phyloP scores from a whole-genome alignment of 2,329 filamentous ascomycete species.

The Harringtonia lauricola region DNA sequence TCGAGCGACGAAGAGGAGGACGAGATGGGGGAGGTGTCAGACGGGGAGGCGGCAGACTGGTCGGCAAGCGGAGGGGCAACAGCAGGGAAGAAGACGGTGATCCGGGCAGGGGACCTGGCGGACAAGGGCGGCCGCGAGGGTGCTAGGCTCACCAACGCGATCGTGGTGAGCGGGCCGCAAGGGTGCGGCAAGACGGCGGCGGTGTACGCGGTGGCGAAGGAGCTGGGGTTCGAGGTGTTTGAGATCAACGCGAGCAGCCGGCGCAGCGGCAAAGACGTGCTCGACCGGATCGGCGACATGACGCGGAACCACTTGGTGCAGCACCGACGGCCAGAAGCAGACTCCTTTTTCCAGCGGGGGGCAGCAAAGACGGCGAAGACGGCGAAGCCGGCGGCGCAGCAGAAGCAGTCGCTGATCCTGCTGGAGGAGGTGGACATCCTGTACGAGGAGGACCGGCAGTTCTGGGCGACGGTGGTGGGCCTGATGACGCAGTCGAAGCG shows the following conservation, averaged over 20 bases:
- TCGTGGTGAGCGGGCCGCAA: slow-evolving; percentile 81
- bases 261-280: slow-evolving; percentile 76
- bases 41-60: slow-evolving; percentile 29
- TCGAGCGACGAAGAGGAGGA: slow-evolving; percentile 65
- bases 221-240: slow-evolving; percentile 87
- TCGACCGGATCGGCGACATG: slow-evolving; percentile 94
- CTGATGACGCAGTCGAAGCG: slow-evolving; percentile 78
- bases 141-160: slow-evolving; percentile 54
- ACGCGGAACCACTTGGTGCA: slow-evolving; percentile 84
- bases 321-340: slow-evolving; percentile 13
- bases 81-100: slow-evolving; percentile 44
- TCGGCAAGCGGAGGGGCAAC: slow-evolving; percentile 24
- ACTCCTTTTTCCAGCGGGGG: slow-evolving; percentile 70
- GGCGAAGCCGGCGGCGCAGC: slow-evolving; percentile 29
- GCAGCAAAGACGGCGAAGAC: too few species aligned
- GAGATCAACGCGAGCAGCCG: slow-evolving; percentile 82
- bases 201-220: slow-evolving; percentile 83
- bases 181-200: slow-evolving; percentile 91
- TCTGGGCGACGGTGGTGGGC: slow-evolving; percentile 73
- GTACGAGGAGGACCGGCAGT: slow-evolving; percentile 92
- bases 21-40: slow-evolving; percentile 58
- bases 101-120: slow-evolving; percentile 30
- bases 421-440: slow-evolving; percentile 89
- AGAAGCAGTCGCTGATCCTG: slow-evolving; percentile 90
- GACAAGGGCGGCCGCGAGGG: slow-evolving; percentile 19